Base-by-base conservation (phyloP, 78 protist genomes). In the Bodo saltans region DNA sequence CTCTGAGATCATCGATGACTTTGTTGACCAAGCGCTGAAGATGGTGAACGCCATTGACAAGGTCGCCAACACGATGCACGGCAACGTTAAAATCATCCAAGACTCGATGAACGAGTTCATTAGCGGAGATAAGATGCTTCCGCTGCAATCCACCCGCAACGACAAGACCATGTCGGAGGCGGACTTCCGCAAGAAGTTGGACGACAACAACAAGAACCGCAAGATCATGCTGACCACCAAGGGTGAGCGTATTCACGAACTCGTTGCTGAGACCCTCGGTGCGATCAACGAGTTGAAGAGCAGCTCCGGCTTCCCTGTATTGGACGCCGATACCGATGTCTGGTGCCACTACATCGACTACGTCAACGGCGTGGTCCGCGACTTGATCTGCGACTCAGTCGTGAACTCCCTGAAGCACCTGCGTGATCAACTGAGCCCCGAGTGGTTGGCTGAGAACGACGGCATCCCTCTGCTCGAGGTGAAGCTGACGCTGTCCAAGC, bases 301-400 rank as follows among this genome's bases (percentile, higher is more conserved):
- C 69, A 12, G 42, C 3, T 38, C 35, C 1, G 81, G 81, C 30
- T 38, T 76, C 28, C 81, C 81, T 27, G 42, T 39, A 17, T 29
- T 76, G 28, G 81, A 76, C 4, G 60, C 69, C 53, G 81, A 76
- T 27, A 76, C 81, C 34, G 81, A 76, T 32, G 12, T 68, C 53
- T 92, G 95, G 95, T 38, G 12, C 1, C 76, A 37, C 11, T 92
- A 92, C 86, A 87, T 88, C 47, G 85, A 70, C 34, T 83, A 84
- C 85, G 74, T 86, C 71, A 86, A 87, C 76, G 74, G 70, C 40
- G 34, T 83, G n/a, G 53, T 88, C 41, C 21, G 42, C 38, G 53
- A 84, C 38, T 88, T 88, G 3, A 27, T 89, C 33, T 1, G 29
- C 37, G 1, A 1, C 11, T 47, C 75, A 4, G 69, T 88, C 33